phyloP scores from a whole-genome alignment of 1,284 basidiomycete genomes.

The Sanghuangporus baumii region DNA sequence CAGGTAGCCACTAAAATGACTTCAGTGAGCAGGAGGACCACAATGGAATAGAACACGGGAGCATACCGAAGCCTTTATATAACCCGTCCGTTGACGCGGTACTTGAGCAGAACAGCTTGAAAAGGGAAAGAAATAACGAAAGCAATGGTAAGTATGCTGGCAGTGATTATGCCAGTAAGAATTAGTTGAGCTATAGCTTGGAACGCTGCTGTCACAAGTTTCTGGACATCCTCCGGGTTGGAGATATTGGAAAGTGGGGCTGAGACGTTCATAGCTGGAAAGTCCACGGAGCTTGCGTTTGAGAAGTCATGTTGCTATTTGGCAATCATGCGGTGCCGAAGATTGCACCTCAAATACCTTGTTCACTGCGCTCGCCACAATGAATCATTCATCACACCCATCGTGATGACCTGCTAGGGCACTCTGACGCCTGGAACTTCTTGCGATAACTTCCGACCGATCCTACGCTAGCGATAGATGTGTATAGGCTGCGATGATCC shows the following conservation, averaged over 20 bases:
- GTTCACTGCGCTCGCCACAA: background rate
- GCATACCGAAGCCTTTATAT: slow-evolving; percentile 62
- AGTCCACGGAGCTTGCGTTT: background rate
- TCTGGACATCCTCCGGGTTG: background rate
- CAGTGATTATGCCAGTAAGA: background rate
- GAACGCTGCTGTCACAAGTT: background rate
- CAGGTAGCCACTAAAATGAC: slow-evolving; percentile 67
- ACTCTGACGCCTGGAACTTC: too few species aligned
- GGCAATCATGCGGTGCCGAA: too few species aligned
- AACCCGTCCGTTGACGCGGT: slow-evolving; percentile 72
- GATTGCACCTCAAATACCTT: too few species aligned
- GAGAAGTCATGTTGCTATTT: background rate
- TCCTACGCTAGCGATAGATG: too few species aligned
- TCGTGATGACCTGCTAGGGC: too few species aligned
- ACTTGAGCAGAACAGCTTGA: slow-evolving; percentile 62
- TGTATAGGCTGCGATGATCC: too few species aligned
- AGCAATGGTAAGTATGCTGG: slow-evolving; percentile 24
- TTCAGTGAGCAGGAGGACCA: background rate
- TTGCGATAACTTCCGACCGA: too few species aligned
- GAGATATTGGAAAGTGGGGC: background rate
- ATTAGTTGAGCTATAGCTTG: background rate
- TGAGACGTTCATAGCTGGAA: background rate
- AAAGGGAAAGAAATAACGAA: slow-evolving; percentile 50
- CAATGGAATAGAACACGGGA: background rate
- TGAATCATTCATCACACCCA: too few species aligned